phyloP scores from a whole-genome alignment of 306 rosid species.

The Arachis hypogaea region DNA sequence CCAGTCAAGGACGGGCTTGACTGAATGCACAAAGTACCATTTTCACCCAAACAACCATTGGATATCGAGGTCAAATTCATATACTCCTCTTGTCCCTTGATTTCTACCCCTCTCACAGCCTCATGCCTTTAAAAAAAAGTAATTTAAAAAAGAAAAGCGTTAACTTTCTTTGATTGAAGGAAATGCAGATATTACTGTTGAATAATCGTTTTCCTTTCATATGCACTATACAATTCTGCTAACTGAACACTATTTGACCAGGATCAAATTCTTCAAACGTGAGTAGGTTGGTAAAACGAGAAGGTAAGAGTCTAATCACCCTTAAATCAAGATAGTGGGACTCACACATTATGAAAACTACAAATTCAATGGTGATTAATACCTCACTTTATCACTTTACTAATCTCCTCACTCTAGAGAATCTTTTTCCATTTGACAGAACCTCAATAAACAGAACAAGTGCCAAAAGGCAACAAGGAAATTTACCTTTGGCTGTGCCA shows the following conservation, averaged over 20 bases:
- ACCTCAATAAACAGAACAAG: background rate
- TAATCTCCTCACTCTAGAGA: too few species aligned
- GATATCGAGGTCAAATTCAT: slow-evolving; percentile 56
- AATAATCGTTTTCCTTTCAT: slow-evolving; percentile 17
- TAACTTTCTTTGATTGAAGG: slow-evolving; percentile 20
- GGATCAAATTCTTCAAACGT: too few species aligned
- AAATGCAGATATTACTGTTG: slow-evolving; percentile 20
- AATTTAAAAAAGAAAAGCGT: slow-evolving; percentile 2
- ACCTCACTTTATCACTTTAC: too few species aligned
- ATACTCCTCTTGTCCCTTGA: slow-evolving; percentile 47
- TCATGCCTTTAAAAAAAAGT: slow-evolving; percentile 55
- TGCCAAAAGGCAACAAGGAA: background rate
- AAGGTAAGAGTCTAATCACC: too few species aligned
- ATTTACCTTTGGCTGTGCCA: background rate
- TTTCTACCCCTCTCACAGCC: slow-evolving; percentile 47
- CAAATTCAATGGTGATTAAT: too few species aligned
- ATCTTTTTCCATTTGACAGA: background rate
- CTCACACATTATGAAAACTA: too few species aligned
- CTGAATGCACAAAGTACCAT: slow-evolving; percentile 51
- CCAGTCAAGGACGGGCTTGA: slow-evolving; percentile 70
- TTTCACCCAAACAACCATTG: slow-evolving; percentile 55
- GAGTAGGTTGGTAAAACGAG: too few species aligned
- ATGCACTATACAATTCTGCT: slow-evolving; percentile 20
- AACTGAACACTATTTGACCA: background rate
- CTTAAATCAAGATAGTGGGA: too few species aligned